Base-by-base conservation (phyloP, 441 rosid species). In the Jatropha multifida region DNA sequence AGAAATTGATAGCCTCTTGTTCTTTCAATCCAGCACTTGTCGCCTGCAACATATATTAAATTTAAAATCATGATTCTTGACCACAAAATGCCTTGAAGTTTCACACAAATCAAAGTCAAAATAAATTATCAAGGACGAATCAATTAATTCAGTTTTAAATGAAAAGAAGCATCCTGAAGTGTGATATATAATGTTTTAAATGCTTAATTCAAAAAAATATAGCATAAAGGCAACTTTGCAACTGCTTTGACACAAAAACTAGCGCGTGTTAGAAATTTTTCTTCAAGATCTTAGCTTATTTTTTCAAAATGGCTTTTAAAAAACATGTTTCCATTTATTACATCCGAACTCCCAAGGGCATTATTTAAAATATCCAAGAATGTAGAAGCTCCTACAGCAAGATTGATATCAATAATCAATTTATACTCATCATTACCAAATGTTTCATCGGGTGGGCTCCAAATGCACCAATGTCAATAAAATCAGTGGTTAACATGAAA, bases 11-110 rank as follows among this genome's bases (percentile, higher is more conserved):
- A 46, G 99, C 98, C 85, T 96, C 99, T 82, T 96, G 99, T 74
- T 96, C 99, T 80, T 94, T 96, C 71, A 90, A 86, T 72, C 98
- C 99, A 78, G 97, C 98, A 82, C 99, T 94, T 46, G 99, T 96
- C 72, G 97, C 99, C 98, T 96, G 85, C 65, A 85, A 46, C 17
- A 38, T 17, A 26, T 12, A 32, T 17, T 12, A 66, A 32, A 32
- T 32, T 32, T 2, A 32, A 59, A 44, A 18, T 7, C 14, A 64
- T 14, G 7, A 20, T 52, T 61, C 42, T 18, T 7, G 15, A 52
- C 37, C 44, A 40, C 61, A 58, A 58, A n/a, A 7, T 58, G n/a
- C 32, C 17, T 20, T 18, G 27, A n/a, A 67, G 40, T 17, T 26
- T n/a, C 40, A 51, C 3, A 38, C 27, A 59, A 51, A 68, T 18